These are phyloP conservation scores for Leucaena leucocephala DNA, from an alignment of 306 rosid species.

Conservation along the genomic window DNA sequence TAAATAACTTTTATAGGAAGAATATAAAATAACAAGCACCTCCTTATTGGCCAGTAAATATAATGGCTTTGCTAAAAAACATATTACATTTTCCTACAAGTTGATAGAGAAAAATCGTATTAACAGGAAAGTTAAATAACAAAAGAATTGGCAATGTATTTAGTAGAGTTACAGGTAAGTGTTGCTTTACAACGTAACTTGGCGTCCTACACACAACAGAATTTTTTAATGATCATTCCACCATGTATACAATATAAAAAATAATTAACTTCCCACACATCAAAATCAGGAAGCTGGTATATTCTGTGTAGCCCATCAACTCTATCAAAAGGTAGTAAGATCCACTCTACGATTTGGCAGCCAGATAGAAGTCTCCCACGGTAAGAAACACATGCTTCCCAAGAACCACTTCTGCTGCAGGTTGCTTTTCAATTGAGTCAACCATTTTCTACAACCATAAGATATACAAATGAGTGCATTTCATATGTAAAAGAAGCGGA, in stretches of 20 bases:
- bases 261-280: constrained; percentile 15
- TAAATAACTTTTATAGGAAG: too few relatives aligned
- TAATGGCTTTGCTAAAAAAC: neutral
- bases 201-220: neutral
- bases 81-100: too few relatives aligned
- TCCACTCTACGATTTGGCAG: constrained; percentile 26
- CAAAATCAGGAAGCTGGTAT: constrained; percentile 15
- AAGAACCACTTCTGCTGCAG: constrained; percentile 56
- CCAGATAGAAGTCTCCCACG: constrained; percentile 58
- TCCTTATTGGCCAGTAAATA: neutral
- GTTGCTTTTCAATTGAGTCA: constrained; percentile 59
- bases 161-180: neutral
- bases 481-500: neutral
- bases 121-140: neutral
- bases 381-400: constrained; percentile 67
- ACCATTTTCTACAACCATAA: constrained; percentile 56
- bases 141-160: neutral
- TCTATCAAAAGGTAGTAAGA: neutral
- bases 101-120: neutral
- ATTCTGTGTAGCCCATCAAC: constrained; percentile 1
- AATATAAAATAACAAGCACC: neutral
- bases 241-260: neutral
- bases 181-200: neutral
- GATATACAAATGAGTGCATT: constrained; percentile 3
- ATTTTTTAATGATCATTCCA: neutral